These are phyloP conservation scores for Rhinocladiella similis DNA, from an alignment of 2,329 filamentous ascomycete species.

Conservation along the genomic window DNA sequence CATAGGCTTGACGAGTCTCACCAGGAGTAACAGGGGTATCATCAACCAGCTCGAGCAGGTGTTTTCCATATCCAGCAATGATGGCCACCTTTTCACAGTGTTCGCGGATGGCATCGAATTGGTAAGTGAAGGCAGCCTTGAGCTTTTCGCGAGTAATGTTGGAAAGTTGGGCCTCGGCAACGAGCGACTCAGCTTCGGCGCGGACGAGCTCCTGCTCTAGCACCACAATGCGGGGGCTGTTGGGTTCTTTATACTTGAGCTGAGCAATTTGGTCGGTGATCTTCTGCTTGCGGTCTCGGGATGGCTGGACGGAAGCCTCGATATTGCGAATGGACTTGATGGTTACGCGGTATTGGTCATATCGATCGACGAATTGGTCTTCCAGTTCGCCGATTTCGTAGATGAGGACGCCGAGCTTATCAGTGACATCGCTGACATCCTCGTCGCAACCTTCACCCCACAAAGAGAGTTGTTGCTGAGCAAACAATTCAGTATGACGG, in stretches of 20 bases:
- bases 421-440: slow-evolving; percentile 96
- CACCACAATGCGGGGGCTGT: slow-evolving; percentile 95
- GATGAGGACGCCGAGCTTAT: slow-evolving; percentile 95
- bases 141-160: slow-evolving; percentile 99
- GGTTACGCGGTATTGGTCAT: slow-evolving; percentile 98
- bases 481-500: slow-evolving; percentile 12
- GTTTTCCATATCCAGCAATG: slow-evolving; percentile 96
- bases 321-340: slow-evolving; percentile 99
- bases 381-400: slow-evolving; percentile 99
- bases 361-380: slow-evolving; percentile 96
- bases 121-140: slow-evolving; percentile 96
- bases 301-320: slow-evolving; percentile 96
- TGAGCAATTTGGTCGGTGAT: slow-evolving; percentile 98
- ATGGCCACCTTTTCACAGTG: slow-evolving; percentile 98
- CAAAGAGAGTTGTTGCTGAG: slow-evolving; percentile 93
- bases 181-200: slow-evolving; percentile 96
- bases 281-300: slow-evolving; percentile 99
- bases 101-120: slow-evolving; percentile 95
- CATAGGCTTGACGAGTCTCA: slow-evolving; percentile 92
- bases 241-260: slow-evolving; percentile 99
- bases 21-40: slow-evolving; percentile 96
- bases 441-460: slow-evolving; percentile 97
- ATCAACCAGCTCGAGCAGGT: slow-evolving; percentile 94
- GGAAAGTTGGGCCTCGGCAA: slow-evolving; percentile 95
- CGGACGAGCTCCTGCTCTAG: slow-evolving; percentile 98